Base-by-base conservation (phyloP, 2,329 filamentous ascomycete genomes). In the Paracorniculantispora psalliotae region DNA sequence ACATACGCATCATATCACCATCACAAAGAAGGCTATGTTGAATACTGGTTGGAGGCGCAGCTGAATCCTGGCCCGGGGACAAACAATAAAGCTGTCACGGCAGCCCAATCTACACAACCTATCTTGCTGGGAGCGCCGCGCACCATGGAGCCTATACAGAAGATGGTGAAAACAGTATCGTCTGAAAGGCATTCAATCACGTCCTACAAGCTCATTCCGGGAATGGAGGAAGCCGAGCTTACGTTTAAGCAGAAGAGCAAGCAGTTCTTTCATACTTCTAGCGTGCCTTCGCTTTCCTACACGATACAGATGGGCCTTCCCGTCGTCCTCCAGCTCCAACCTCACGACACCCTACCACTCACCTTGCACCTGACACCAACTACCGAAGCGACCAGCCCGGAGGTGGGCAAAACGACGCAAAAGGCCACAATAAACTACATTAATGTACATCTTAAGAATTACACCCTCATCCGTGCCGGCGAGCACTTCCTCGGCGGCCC, bases 31-130 rank as follows among this genome's bases (percentile, higher is more conserved):
- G 44, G 33, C 2, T 57, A 46, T 30, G 54, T 57, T 4, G 54
- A 57, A n/a, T 57, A 57, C 19, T 57, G 54, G 54, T 46, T 57
- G 4, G 54, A 57, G 12, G 54, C 54, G 17, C 33, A 43, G 21
- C 33, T 57, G 17, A 49, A 4, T 9, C 54, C 54, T 8, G 35
- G 54, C 19, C n/a, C 23, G 6, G 54, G 54, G 2, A 57, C 54
- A 19, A 30, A 49, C 23, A 57, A 50, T 25, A 57, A 50, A 12
- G n/a, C 54, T 7, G 44, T 33, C 23, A 43, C 9, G n/a, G 2
- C 54, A 9, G 54, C 46, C 6, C 54, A 30, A 19, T 49, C 54
- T 6, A 57, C 44, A 5, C 54, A 57, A 23, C 54, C 54, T 9
- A 43, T 57, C 23, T 8, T 49, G 12, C 12, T 57, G 1, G 54